Base-by-base conservation (phyloP, 202 grass and related monocot genomes). In the Zoysia matrella region DNA sequence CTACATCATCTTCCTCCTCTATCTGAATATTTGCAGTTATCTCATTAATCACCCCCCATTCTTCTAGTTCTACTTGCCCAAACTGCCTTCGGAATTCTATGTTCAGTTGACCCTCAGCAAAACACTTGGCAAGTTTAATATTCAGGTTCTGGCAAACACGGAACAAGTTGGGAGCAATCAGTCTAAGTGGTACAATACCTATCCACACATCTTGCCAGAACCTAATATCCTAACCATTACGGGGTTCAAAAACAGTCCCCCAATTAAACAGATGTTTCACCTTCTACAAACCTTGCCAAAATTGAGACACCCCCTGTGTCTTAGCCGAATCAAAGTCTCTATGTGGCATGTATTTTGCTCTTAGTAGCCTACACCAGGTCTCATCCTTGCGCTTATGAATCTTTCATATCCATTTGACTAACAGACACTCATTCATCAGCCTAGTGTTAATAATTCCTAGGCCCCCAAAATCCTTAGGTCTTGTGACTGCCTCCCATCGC, bases 91-190 rank as follows among this genome's bases (percentile, higher is more conserved):
- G 22, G 22, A 30, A 30, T 30, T 30, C 22, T 30, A 30, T 30
- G 22, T 30, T 30, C 22, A 30, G 22, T 30, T 30, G 22, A 30
- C 22, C 22, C 22, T 30, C 22, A 30, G 22, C 22, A 30, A 30
- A 30, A 30, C 22, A 30, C 22, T 30, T 30, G 22, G 22, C 22
- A 30, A 30, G 22, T 14, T 22, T 60, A 1, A 2, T 11, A 5
- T 52, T 6, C 1, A 2, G 7, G 1, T 52, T 11, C 7, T 1
- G 1, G 11, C 50, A 15, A 6, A 57, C n/a, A 4, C 6, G 0
- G 6, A 6, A 6, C 3, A 16, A 0, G 4, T 0, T 16, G 14
- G 54, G 14, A 1, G n/a, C 3, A 1, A 1, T 3, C 1, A 2
- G 15, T 7, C n/a, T 15, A 15, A 57, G 54, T 6, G 54, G 54